Percentiles rank a stretch among this genome's conserved stretches.
Conservation (phyloP, 2,329 filamentous ascomycete species). For the Macrophomina tecta region DNA sequence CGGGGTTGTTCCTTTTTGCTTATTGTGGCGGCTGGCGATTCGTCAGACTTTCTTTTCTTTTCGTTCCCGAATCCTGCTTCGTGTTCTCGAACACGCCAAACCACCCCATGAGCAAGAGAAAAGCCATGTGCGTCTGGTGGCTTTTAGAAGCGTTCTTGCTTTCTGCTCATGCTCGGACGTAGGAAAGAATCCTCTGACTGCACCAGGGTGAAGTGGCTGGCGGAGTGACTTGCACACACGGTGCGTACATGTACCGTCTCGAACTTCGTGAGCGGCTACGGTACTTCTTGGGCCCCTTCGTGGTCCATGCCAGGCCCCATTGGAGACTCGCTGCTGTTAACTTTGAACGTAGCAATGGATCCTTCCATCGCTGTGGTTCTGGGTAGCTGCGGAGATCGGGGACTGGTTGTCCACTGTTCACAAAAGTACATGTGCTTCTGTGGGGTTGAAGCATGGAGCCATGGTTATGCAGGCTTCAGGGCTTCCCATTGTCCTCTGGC, state of each 20-base stretch:
- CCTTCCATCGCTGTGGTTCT: neutral
- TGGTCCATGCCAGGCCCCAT: neutral
- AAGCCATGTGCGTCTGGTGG: no score
- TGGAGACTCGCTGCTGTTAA: neutral
- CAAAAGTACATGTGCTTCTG: neutral
- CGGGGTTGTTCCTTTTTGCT: neutral
- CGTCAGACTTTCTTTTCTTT: neutral
- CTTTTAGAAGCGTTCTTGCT: no score
- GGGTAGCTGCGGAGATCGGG: neutral
- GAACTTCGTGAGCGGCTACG: neutral
- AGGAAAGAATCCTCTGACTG: neutral
- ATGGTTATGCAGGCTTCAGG: neutral
- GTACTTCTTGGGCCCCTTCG: neutral
- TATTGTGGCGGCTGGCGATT: neutral
- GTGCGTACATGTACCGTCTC: neutral
- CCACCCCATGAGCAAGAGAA: no score
- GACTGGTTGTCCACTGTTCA: neutral
- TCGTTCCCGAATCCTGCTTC: neutral
- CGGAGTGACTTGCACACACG: neutral
- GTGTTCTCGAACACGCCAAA: neutral
- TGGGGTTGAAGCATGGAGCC: neutral
- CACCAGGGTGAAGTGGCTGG: neutral
- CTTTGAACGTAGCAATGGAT: conserved; percentile 9
- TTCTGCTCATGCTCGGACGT: neutral
- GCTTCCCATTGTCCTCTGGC: neutral